Evolutionary conservation across 2,329 filamentous ascomycete genomes (phyloP), one percentile per base, ranked within the genome.

Genomic region (Calcarisporium arbuscula): DNA sequence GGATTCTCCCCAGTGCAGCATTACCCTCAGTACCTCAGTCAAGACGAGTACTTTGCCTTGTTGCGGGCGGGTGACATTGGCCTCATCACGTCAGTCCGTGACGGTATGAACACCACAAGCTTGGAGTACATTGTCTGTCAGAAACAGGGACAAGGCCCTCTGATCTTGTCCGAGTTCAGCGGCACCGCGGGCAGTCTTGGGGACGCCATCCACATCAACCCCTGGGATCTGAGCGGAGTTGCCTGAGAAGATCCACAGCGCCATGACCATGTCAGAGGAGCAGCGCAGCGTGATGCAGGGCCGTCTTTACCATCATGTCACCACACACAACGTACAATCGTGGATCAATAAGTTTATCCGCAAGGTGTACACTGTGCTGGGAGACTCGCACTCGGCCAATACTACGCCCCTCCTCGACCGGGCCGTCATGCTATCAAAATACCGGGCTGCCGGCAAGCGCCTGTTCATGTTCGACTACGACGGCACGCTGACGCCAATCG

Each of bases 401-500:
- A 77, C 82, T 4, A 96, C 90, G 1, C 90, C 90, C 1, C 72
- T 82, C 2, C 75, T 96, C 15, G 88, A 96, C 54, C 80, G 80
- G 22, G 70, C 78, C 4, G 70, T 77, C 42, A 62, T 95, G 45
- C 67, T 94, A 23, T 65, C 72, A 35, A 80, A 81, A 40, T 96
- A 95, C 60, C 77, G 79, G 40, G 67, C 73, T 25, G 80, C 87
- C 4, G 74, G 74, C 42, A 86, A 85, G 61, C 80, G 92, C 9
- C 70, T 98, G 4, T 95, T 96, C 67, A 90, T 98, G 85, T 95
- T 96, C 55, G 92, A 98, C 63, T 98, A 98, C 52, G 92, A 98
- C 56, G 92, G 92, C 30, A 98, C 92, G 1, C 73, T 98, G 35
- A 96, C 92, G 4, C 86, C 89, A 1, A 96, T 98, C 49, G 92